Evolutionary conservation across 208 protist species (phyloP), one percentile per base, ranked within the genome.

Genomic region (Leptomonas seymouri): DNA sequence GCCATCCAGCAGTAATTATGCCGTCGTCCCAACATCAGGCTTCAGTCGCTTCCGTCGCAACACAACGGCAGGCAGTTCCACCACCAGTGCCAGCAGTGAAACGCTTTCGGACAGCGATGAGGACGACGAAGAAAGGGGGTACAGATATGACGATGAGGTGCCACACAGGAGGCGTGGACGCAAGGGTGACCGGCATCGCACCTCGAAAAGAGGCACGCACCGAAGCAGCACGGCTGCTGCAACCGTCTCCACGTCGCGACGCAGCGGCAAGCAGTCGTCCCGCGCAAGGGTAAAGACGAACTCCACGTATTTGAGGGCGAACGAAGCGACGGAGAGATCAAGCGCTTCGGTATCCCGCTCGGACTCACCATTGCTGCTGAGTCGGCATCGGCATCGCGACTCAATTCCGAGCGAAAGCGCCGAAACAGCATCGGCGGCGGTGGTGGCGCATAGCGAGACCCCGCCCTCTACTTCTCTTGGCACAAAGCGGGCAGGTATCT

Each of bases 71-170:
- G 54, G 66, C 31, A 66, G 57, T 34, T 41, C 71, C 55, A 66
- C 55, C 42, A 70, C 57, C 34, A 64, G 58, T 36, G 45, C 57
- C 49, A 74, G 61, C 67, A 83, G 73, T 50, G 61, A 50, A 25
- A 78, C 61, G 31, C 48, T 16, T 58, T 57, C 59, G 12, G 30
- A 31, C 36, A 61, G 41, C 44, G 23, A 34, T 6, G 62, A 27
- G 59, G 45, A 41, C 5, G 44, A 34, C 16, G 54, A 53, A 18
- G 39, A 20, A 12, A 25, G 39, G 16, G 20, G 44, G 23, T 3
- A 0, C 3, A 8, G 2, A 5, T 20, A 9, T 3, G 34, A 39
- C 9, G 34, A 39, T 12, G 34, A 9, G 34, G 9, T 48, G 34
- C 49, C 57, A 14, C 45, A 15, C 36, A 12, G 31, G 30, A 2